These are phyloP conservation scores for Populus hybrid DNA, from an alignment of 441 rosid genomes.

Conservation along the genomic window DNA sequence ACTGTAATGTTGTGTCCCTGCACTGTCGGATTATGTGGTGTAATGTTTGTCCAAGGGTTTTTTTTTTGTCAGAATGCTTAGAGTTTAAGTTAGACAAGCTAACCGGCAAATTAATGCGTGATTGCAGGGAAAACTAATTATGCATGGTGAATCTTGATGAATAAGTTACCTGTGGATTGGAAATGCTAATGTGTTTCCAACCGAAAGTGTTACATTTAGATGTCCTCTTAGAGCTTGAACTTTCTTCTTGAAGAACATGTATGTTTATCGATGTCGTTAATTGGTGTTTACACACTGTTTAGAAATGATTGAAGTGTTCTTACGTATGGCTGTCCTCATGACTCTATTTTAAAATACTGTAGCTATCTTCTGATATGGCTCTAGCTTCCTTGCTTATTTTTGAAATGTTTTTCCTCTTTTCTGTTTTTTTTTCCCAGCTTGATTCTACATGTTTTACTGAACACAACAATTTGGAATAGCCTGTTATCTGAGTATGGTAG, in stretches of 20 bases:
- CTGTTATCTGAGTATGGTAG: too few relatives aligned
- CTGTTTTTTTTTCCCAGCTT: slow-evolving; percentile 15
- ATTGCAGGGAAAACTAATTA: not conserved
- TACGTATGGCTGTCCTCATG: not conserved
- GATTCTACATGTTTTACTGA: not conserved
- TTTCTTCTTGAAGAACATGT: not conserved
- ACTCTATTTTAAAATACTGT: not conserved
- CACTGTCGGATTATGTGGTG: too few relatives aligned
- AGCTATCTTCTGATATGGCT: not conserved
- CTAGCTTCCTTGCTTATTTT: not conserved
- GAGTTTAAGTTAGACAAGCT: too few relatives aligned
- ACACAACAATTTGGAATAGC: slow-evolving; percentile 10
- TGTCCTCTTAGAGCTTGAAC: not conserved
- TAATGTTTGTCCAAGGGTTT: too few relatives aligned
- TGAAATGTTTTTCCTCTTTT: slow-evolving; percentile 6
- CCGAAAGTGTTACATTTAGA: not conserved
- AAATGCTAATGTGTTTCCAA: not conserved
- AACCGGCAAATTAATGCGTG: not conserved
- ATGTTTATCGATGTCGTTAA: not conserved
- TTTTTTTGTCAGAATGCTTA: too few relatives aligned
- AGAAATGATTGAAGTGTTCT: not conserved
- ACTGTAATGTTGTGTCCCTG: too few relatives aligned
- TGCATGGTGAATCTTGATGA: not conserved
- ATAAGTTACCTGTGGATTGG: too few relatives aligned
- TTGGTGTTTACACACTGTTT: not conserved